Base-by-base conservation (phyloP, 2,329 filamentous ascomycete species). In the Tolypocladium nubicola region DNA sequence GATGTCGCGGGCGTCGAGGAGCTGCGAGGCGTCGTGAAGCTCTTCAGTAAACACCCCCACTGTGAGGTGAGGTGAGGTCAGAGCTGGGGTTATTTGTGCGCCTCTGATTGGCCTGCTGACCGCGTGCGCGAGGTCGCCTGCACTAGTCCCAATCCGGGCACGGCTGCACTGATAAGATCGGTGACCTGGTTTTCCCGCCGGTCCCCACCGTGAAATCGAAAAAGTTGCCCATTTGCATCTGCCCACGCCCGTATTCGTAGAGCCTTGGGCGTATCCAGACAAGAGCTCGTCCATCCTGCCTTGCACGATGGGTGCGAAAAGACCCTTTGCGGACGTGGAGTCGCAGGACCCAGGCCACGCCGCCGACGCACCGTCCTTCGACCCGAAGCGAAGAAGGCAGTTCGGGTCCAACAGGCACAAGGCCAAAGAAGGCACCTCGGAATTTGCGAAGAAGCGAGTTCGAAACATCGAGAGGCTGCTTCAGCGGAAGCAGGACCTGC, bases 401-500 rank as follows among this genome's bases (percentile, higher is more conserved):
- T 66, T 59, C 56, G 61, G 61, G 45, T 66, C 67, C 58, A 60
- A 63, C 56, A 79, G 74, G 63, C 69, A 72, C 64, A 74, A 74
- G 59, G 70, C 73, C 13, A 78, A 74, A 60, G 73, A 77, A 38
- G 75, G 76, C 53, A 77, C 72, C 57, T 71, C 84, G 53, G 82
- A 82, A 67, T 81, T 81, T 65, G 77, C 88, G 55, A 91, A 88
- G 73, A 88, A 88, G 71, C 82, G 86, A 52, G 84, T 84, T 58
- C 80, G 89, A 56, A 84, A 85, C 55, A 82, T 92, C 57, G 81
- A 84, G 65, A 79, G 89, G 55, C 78, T 85, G 11, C 77, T 93
- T 39, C 76, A 81, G 52, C 78, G 80, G 59, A 78, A 80, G 14
- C 73, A 81, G 54, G 79, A 84, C 56, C 76, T 92, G 55, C 86